Evolutionary conservation across 768 basidiomycete genomes (phyloP), one percentile per base, ranked within the genome.

Genomic region (Lentinula aciculospora): DNA sequence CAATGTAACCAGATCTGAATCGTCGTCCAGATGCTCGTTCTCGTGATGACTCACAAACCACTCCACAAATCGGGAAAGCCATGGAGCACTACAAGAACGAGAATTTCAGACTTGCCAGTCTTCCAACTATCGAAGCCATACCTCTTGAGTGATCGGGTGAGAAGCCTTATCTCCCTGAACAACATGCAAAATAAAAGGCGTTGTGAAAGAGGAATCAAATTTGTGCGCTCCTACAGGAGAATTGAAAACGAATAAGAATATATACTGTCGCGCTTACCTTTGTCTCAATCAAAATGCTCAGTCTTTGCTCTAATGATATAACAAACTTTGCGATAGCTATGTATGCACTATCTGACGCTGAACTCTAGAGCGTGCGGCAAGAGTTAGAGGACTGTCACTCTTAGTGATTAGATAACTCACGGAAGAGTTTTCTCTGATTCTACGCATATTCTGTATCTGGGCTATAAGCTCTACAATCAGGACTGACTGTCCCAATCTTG

Each of bases 101-200:
- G 46, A 32, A 7, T 27, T 27, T 42, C 28, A 42, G 53, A 13
- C n/a, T 34, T 34, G 46, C 9, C 13, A 50, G 25, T 10, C 17
- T 44, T 28, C 8, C 6, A 15, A 3, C n/a, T 21, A 28, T 17
- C n/a, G 27, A 19, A 45, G 12, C 34, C 83, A 42, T 68, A 89
- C 87, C 76, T 67, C 68, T 85, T 88, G 27, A 85, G 66, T 0
- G 87, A 88, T 49, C 81, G 76, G 1, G 82, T 84, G 5, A 86
- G 63, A 4, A 88, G 69, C 53, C 89, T 73, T 34, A 88, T 79
- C 64, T 89, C 84, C 1, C 81, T 74, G 51, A 91, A 81, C 5
- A 92, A 68, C 19, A 81, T 73, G 57, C 78, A 80, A 53, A 88
- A 76, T 23, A 91, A 70, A 49, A 83, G 70, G 31, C 87, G 72